These are phyloP conservation scores for Boletales sp. DNA, from an alignment of 768 basidiomycete species.

Conservation along the genomic window DNA sequence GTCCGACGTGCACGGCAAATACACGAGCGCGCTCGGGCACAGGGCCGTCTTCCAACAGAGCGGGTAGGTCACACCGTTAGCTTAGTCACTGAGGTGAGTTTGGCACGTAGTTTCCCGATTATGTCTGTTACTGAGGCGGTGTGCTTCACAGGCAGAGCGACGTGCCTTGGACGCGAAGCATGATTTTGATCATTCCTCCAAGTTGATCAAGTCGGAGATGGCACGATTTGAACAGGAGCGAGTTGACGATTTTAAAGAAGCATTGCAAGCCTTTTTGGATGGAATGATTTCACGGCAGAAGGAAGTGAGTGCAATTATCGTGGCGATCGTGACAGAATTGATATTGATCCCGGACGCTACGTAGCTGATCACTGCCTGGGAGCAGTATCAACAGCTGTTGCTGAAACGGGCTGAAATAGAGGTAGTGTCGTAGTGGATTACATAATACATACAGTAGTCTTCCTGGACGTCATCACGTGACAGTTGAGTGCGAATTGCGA, in stretches of 20 bases:
- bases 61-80: slow-evolving; percentile 69
- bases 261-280: slow-evolving; percentile 79
- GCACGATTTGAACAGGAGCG: slow-evolving; percentile 91
- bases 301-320: slow-evolving; percentile 45
- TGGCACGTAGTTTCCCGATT: background rate
- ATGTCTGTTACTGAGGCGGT: background rate
- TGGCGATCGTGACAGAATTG: too few relatives aligned
- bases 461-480: too few relatives aligned
- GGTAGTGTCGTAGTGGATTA: slow-evolving; percentile 1
- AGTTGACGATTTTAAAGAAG: slow-evolving; percentile 87
- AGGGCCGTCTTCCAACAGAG: slow-evolving; percentile 70
- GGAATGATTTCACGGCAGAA: slow-evolving; percentile 86
- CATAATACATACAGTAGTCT: too few relatives aligned
- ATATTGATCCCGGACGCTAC: background rate
- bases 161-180: slow-evolving; percentile 77
- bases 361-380: slow-evolving; percentile 77
- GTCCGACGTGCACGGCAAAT: slow-evolving; percentile 64
- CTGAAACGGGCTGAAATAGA: slow-evolving; percentile 40
- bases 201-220: slow-evolving; percentile 85
- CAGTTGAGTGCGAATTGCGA: too few relatives aligned
- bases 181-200: slow-evolving; percentile 87
- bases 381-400: slow-evolving; percentile 72
- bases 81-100: slow-evolving; percentile 74
- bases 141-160: slow-evolving; percentile 66
- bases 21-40: slow-evolving; percentile 80